Evolutionary conservation across 2,329 filamentous ascomycete genomes (phyloP).

Genomic region (Ilyonectria destructans): DNA sequence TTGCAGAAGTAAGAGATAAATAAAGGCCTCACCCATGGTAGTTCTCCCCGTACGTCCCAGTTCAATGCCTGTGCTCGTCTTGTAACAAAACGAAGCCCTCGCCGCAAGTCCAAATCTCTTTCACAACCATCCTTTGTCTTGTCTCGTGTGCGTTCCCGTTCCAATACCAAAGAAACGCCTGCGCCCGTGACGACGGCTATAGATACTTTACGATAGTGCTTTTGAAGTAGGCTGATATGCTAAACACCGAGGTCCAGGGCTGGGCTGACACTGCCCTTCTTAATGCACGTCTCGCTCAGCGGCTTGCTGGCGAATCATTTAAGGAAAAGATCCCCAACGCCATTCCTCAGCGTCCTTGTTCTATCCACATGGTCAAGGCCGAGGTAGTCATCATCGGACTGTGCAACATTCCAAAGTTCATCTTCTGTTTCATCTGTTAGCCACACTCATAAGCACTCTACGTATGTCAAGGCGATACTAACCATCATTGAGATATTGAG

Average conservation of each 20-base stretch:
- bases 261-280: conserved; percentile 17
- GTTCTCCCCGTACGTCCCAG: conserved; percentile 24
- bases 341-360: conserved; percentile 71
- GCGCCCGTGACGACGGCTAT: conserved; percentile 28
- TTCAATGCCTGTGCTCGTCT: conserved; percentile 27
- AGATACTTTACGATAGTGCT: conserved; percentile 31
- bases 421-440: conserved; percentile 65
- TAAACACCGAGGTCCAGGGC: conserved; percentile 30
- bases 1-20: conserved; percentile 25
- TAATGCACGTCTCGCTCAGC: conserved; percentile 20
- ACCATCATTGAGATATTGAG: conserved; percentile 92
- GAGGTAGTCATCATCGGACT: conserved; percentile 73
- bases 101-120: conserved; percentile 29
- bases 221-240: conserved; percentile 28
- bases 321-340: conserved; percentile 76
- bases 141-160: conserved; percentile 30
- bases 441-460: not conserved
- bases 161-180: conserved; percentile 31
- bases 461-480: conserved; percentile 9
- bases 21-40: conserved; percentile 20
- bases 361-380: conserved; percentile 79
- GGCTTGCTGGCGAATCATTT: conserved; percentile 50
- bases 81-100: conserved; percentile 20
- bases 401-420: conserved; percentile 68
- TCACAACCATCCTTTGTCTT: conserved; percentile 23